Base-by-base conservation (phyloP, 192 early-diverging fungal genomes). In the Rhizoclosmatium sp. region DNA sequence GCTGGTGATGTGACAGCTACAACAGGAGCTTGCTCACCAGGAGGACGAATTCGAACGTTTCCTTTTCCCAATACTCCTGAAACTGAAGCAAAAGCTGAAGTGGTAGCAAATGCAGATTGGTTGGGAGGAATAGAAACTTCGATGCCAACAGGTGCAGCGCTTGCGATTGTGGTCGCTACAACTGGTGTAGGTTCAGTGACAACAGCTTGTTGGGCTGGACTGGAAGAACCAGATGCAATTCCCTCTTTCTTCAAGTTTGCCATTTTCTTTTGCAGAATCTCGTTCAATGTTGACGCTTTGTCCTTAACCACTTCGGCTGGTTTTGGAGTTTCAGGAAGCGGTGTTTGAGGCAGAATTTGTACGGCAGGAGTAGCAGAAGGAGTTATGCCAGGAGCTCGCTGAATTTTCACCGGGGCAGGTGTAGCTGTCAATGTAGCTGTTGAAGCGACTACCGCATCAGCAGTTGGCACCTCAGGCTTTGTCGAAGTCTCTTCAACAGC, bases 241-340 rank as follows among this genome's bases (percentile, higher is more conserved):
- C 39, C 60, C 21, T 9, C 60, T 40, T 62, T 62, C 23, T 62
- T 62, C 60, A 62, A 40, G 23, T 62, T 62, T 7, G 60, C 60
- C 60, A 62, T 62, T 62, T 62, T 62, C 60, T 62, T 62, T 62
- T 62, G 60, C 60, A 62, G 39, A 4, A 62, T 7, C 7, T 19
- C 60, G 23, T 62, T 62, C 14, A 62, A 21, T 5, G 7, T 62
- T 40, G 60, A 19, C 23, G 7, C 21, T 7, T 40, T 19, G 10
- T 19, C 5, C 23, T 19, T 7, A 23, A 31, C 60, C 7, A 7
- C 39, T 19, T 7, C 60, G 0, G 9, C 60, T 4, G 14, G 7
- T 7, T 7, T 62, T 40, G 60, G 21, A 4, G 60, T 40, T 21
- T 19, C 39, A 19, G 60, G 4, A 62, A 31, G 21, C 23, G 60